Evolutionary conservation across 2,329 filamentous ascomycete species (phyloP).

Genomic region (Trichoderma oligosporum): DNA sequence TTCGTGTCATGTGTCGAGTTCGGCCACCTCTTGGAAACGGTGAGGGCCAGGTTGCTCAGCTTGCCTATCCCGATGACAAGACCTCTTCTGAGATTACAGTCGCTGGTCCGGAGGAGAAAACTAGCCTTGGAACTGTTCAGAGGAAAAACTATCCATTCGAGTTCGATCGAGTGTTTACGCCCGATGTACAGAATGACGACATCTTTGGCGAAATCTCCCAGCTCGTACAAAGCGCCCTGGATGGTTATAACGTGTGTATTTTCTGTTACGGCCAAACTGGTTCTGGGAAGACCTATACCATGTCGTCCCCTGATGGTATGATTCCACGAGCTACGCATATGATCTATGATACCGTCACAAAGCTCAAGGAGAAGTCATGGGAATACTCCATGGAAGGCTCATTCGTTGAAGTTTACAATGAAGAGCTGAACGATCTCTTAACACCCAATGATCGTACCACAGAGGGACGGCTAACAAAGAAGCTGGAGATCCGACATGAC

Average conservation of each 20-base stretch:
- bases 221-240: constrained; percentile 89
- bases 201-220: constrained; percentile 97
- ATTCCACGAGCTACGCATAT: constrained; percentile 90
- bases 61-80: constrained; percentile 76
- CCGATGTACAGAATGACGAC: constrained; percentile 71
- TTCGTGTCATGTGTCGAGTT: constrained; percentile 95
- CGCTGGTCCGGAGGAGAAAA: constrained; percentile 77
- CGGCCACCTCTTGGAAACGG: constrained; percentile 62
- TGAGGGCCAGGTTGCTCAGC: constrained; percentile 65
- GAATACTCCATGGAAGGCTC: constrained; percentile 89
- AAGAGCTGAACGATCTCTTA: constrained; percentile 89
- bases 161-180: constrained; percentile 90
- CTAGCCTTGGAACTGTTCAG: constrained; percentile 69
- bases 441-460: constrained; percentile 55
- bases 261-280: constrained; percentile 98
- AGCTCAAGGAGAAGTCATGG: constrained; percentile 88
- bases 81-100: constrained; percentile 86
- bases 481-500: constrained; percentile 87
- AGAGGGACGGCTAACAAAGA: constrained; percentile 65
- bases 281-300: constrained; percentile 93
- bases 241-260: constrained; percentile 98
- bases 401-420: constrained; percentile 98
- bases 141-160: constrained; percentile 81
- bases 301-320: constrained; percentile 89
- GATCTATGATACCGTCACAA: constrained; percentile 84